These are phyloP conservation scores for Schizopora paradoxa DNA, from an alignment of 1,284 basidiomycete genomes.

Conservation along the genomic window DNA sequence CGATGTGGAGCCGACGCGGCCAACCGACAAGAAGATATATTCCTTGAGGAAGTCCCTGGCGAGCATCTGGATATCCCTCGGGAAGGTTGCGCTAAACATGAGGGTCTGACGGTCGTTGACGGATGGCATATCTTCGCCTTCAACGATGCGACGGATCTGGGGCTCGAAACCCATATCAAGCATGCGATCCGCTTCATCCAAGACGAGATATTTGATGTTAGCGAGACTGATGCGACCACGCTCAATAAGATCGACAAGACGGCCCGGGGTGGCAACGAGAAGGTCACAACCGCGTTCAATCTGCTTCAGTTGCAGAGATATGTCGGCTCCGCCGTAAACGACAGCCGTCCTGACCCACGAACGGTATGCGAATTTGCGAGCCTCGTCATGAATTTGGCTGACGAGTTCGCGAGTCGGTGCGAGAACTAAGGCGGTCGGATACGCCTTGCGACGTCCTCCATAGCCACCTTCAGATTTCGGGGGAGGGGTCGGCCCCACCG, in stretches of 20 bases:
- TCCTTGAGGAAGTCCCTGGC: conserved; percentile 95
- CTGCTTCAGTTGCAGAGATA: conserved; percentile 88
- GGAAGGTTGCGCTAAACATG: conserved; percentile 99
- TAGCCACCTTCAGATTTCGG: conserved; percentile 50
- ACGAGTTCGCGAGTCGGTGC: conserved; percentile 98
- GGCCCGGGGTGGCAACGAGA: conserved; percentile 96
- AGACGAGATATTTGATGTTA: conserved; percentile 96
- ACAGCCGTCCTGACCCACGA: conserved; percentile 99
- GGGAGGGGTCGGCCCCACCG: conserved; percentile 75
- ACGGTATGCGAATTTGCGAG: conserved; percentile 98
- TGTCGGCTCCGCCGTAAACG: conserved; percentile 99
- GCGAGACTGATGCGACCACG: conserved; percentile 94
- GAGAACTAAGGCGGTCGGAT: conserved; percentile 92
- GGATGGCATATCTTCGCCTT: conserved; percentile 97
- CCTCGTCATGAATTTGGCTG: conserved; percentile 99
- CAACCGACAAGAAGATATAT: conserved; percentile 98
- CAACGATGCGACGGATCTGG: conserved; percentile 97
- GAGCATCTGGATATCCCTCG: conserved; percentile 96
- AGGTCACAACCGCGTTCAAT: conserved; percentile 98
- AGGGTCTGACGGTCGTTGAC: conserved; percentile 92
- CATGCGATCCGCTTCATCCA: conserved; percentile 99
- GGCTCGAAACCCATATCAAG: conserved; percentile 99
- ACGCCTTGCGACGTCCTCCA: conserved; percentile 80
- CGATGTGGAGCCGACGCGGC: conserved; percentile 96
- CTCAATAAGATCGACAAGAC: conserved; percentile 97